Conservation (phyloP, 1,139 yeast genomes). For the Candida tropicalis region DNA sequence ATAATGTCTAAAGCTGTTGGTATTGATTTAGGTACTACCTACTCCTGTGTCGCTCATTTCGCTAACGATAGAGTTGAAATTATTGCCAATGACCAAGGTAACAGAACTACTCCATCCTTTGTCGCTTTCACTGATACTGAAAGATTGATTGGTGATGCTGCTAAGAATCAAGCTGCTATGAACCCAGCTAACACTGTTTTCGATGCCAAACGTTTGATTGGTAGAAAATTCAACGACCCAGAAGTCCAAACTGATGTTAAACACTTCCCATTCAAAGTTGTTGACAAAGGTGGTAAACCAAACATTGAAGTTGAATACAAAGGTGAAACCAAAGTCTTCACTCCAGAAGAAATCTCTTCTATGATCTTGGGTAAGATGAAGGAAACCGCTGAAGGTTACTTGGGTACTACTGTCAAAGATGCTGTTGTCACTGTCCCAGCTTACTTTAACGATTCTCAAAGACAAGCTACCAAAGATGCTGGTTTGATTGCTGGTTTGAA, state of each 20-base stretch:
- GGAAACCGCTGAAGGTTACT: conserved; percentile 50
- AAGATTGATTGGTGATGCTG: conserved; percentile 98
- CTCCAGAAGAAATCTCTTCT: conserved; percentile 97
- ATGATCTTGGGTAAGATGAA: conserved; percentile 81
- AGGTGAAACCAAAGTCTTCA: conserved; percentile 91
- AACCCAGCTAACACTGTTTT: conserved; percentile 96
- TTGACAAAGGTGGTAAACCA: conserved; percentile 83
- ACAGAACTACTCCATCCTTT: conserved; percentile 91
- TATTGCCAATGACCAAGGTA: conserved; percentile 57
- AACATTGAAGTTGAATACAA: conserved; percentile 90
- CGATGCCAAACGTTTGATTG: conserved; percentile 91
- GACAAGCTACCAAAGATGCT: conserved; percentile 55
- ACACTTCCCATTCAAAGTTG: conserved; percentile 47
- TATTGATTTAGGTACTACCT: conserved; percentile 84
- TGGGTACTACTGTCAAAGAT: conserved; percentile 44
- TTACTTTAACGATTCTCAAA: conserved; percentile 52
- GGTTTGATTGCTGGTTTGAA: conserved; percentile 53
- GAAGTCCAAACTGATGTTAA: conserved; percentile 47
- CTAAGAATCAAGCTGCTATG: conserved; percentile 98
- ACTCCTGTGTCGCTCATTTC: conserved; percentile 86
- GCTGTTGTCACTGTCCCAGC: conserved; percentile 57
- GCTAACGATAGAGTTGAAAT: conserved; percentile 72
- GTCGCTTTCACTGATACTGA: conserved; percentile 97
- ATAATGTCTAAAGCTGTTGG: conserved; percentile 71
- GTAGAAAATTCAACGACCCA: conserved; percentile 47